Evolutionary conservation across 2,329 filamentous ascomycete genomes (phyloP), one percentile per base, ranked within the genome.

Genomic region (Elsinoe arachidis): DNA sequence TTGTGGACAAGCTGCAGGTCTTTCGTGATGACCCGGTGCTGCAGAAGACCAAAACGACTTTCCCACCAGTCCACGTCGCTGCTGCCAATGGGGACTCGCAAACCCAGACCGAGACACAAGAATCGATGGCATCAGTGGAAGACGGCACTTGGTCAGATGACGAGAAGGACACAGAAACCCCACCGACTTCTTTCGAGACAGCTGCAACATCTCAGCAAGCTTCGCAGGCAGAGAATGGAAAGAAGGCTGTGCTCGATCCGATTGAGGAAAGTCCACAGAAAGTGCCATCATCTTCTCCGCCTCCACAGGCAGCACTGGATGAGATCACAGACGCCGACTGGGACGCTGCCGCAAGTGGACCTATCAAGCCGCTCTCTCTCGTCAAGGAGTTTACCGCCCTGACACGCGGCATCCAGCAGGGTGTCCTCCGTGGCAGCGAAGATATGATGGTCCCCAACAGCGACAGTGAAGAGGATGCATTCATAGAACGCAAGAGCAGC

Each of bases 371-470:
- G 30, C 47, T 53, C 12, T 54, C 37, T 11, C 19, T 58, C 23
- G 39, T 23, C 10, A 53, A 55, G 46, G 46, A 53, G 37, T 54
- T 46, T 39, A 46, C 30, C n/a, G 17, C 23, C 2, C 26, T 21
- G 38, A 37, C 37, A 9, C 5, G 17, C 11, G 14, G 38, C 7
- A 14, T 19, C 17, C 19, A 60, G 10, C 52, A 56, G 15, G 57
- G 39, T 6, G 60, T 62, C 3, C 59, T 52, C 2, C 71, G 72
- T 59, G 75, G 76, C 11, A 78, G 75, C 59, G 76, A 78, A 60
- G 75, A 78, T 52, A 58, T 76, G 15, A 63, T 78, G 12, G 68
- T 77, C 0, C 74, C 73, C 0, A 71, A 76, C 43, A 78, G 75
- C 15, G 72, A 73, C 35, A 69, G 64, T 14, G 71, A 72, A 38